Conservation (phyloP, 495 filamentous ascomycete species). For the Penicillium canariense region DNA sequence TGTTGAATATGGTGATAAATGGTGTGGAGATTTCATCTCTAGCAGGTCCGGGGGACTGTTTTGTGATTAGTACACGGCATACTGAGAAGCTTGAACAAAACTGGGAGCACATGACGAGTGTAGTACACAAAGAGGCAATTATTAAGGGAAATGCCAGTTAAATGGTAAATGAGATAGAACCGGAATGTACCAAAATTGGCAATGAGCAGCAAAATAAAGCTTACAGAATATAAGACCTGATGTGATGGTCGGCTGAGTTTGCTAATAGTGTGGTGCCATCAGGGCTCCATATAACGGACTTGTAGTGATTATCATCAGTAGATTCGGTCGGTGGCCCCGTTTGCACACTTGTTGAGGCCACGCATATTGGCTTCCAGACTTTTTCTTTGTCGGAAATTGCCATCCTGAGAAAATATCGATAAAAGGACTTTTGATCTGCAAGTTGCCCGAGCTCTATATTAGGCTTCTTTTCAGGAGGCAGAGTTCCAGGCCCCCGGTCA, state of each 20-base stretch:
- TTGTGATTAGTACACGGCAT: slow-evolving; percentile 7
- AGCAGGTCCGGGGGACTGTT: slow-evolving; percentile 63
- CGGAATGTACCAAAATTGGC: no score
- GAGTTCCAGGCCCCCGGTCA: not conserved
- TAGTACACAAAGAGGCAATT: not conserved
- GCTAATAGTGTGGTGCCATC: slow-evolving; percentile 83
- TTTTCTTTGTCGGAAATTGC: not conserved
- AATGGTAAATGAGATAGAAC: not conserved
- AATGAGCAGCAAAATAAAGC: slow-evolving; percentile 7
- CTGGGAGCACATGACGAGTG: not conserved
- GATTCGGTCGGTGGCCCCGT: not conserved
- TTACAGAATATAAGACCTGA: slow-evolving; percentile 70
- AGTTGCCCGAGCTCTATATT: no score
- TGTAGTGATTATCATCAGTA: slow-evolving; percentile 49
- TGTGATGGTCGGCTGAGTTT: slow-evolving; percentile 62
- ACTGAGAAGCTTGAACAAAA: not conserved
- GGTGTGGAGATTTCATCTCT: slow-evolving; percentile 46
- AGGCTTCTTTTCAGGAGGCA: not conserved
- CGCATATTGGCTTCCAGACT: slow-evolving; percentile 28
- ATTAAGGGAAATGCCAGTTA: no score
- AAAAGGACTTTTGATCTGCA: not conserved
- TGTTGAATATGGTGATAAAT: slow-evolving; percentile 59
- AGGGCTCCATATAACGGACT: slow-evolving; percentile 65
- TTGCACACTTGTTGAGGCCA: slow-evolving; percentile 27
- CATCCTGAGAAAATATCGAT: slow-evolving; percentile 7